Evolutionary conservation across 148 eudicot genomes (phyloP).

Genomic region (Nyssa sinensis): DNA sequence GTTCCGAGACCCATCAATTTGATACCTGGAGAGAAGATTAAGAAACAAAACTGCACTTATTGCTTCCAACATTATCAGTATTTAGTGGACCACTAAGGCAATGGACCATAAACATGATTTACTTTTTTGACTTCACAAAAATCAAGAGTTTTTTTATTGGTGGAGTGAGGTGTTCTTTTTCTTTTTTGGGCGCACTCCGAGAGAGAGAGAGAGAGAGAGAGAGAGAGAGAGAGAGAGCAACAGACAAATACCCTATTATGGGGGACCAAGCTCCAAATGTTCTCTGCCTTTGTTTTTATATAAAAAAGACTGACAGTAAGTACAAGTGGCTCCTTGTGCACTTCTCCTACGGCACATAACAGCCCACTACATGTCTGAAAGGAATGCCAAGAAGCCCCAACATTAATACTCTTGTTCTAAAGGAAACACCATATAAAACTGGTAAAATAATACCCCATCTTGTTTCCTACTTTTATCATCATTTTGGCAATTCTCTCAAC

Average conservation of each 20-base stretch:
- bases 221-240: background rate
- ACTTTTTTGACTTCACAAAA: background rate
- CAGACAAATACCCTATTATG: background rate
- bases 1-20: background rate
- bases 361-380: conserved; percentile 12
- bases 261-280: background rate
- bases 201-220: background rate
- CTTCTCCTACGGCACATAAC: conserved; percentile 13
- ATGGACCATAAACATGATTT: no score
- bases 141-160: background rate
- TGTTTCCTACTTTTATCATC: conserved; percentile 15
- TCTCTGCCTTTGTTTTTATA: background rate
- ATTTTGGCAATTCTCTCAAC: conserved; percentile 15
- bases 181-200: no score
- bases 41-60: background rate
- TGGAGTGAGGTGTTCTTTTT: no score
- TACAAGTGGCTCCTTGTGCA: conserved; percentile 19
- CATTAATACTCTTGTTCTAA: conserved; percentile 30
- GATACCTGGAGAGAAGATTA: background rate
- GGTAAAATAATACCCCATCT: conserved; percentile 24
- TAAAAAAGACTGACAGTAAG: background rate
- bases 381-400: conserved; percentile 18
- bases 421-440: conserved; percentile 13
- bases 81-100: background rate
- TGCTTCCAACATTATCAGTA: background rate